Conservation (phyloP, 2,329 filamentous ascomycete species). For the Penicillium sp. region DNA sequence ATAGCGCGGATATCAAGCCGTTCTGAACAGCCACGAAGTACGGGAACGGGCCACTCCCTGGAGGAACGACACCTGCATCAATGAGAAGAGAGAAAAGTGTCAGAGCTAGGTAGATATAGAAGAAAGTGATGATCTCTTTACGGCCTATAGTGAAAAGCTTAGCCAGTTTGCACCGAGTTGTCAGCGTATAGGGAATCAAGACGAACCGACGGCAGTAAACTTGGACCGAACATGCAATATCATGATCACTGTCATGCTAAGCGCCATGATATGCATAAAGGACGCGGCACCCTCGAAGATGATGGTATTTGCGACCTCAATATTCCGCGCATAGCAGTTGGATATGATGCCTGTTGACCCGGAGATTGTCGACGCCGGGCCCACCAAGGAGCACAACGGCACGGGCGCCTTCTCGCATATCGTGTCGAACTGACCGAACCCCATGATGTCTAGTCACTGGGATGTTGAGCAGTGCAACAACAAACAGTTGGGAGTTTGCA, state of each 20-base stretch:
- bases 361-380: conserved; percentile 60
- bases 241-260: conserved; percentile 95
- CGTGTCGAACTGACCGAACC: conserved; percentile 84
- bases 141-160: conserved; percentile 48
- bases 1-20: conserved; percentile 78
- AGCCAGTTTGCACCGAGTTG: conserved; percentile 3
- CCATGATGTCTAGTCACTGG: conserved; percentile 57
- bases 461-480: conserved; percentile 16
- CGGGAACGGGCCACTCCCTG: conserved; percentile 74
- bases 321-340: conserved; percentile 88
- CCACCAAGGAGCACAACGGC: conserved; percentile 83
- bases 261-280: conserved; percentile 85
- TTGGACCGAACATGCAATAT: conserved; percentile 95
- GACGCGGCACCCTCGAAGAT: conserved; percentile 93
- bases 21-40: conserved; percentile 90
- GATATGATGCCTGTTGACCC: conserved; percentile 79
- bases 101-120: conserved; percentile 92
- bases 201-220: conserved; percentile 91
- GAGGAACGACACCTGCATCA: conserved; percentile 87
- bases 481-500: conserved; percentile 19
- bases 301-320: conserved; percentile 95
- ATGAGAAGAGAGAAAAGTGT: conserved; percentile 86
- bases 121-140: conserved; percentile 80
- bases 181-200: background rate
- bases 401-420: conserved; percentile 84